Base-by-base conservation (phyloP, 2,329 filamentous ascomycete genomes). In the Venturia nashicola region DNA sequence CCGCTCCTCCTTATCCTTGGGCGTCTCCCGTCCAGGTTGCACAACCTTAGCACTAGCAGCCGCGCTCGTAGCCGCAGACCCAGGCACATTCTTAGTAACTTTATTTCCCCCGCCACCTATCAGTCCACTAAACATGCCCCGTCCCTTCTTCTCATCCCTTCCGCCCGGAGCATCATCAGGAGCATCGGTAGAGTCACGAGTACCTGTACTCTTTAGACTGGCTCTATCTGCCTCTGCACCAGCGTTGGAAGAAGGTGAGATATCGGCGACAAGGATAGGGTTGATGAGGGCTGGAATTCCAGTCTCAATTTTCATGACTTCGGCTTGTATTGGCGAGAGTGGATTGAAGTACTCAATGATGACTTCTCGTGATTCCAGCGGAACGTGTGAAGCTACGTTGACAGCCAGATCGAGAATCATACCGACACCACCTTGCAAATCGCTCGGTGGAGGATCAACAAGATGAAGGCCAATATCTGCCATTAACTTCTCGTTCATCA, bases 321-420 rank as follows among this genome's bases (percentile, higher is more conserved):
- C 83, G 2, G 85, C 78, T 66, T 87, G 81, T 65, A 97, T 80
- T 51, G 80, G 74, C 55, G 88, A 83, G 54, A 90, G 89, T 0
- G 94, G 93, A 65, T 87, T 77, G 62, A 92, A 91, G 72, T 96
- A 97, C 67, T 88, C 85, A 66, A 99, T 88, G 54, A 86, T 86
- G 18, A 99, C 90, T 71, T 97, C 94, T 67, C 94, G 85, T 69
- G 90, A 94, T 76, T 99, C 94, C 46, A 96, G 77, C 0, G 94
- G 93, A 57, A 97, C 77, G 72, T 97, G 95, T 65, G 87, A 84
- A 0, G 90, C 86, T 67, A 99, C 91, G 66, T 87, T 88, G 39
- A 97, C 83, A 0, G 92, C 91, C 61, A 97, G 82, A 75, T 97
- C 92, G 63, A 97, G 83, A 73, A 99, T 97, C 86, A 94, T 96